Evolutionary conservation across 208 protist species (phyloP), one percentile per base, ranked within the genome.

Genomic region (Trypanosoma scelopori): DNA sequence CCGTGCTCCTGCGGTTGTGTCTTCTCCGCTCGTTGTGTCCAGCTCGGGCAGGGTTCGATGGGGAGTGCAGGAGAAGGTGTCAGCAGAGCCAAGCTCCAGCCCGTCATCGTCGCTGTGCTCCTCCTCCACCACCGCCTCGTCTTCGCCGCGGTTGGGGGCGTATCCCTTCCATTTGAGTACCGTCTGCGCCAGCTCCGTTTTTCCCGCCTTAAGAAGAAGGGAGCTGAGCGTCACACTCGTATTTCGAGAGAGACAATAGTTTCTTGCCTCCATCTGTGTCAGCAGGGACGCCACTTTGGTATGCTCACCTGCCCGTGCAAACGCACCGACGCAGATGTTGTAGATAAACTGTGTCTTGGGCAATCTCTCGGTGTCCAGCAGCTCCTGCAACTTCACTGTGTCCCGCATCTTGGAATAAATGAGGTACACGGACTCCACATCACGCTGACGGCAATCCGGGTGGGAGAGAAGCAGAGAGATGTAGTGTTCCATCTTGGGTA

Each of bases 201-300:
- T 96, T 1, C 91, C 91, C 0, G 87, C 85, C 65, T 94, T 96
- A 18, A 96, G 73, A n/a, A 96, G 71, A 48, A 96, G 73, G 39
- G 85, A 86, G 52, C 91, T 96, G 13, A 96, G 72, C n/a, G 80
- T 84, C 5, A 96, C 74, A 60, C 85, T 92, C n/a, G 91, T 93
- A 73, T 76, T 89, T 43, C 84, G 82, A 20, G 67, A 82, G n/a
- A 96, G 78, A 5, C 62, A 69, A 43, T 84, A 91, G 23, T 79
- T 78, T 45, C 78, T 75, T 43, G 74, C 76, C 64, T 94, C 85
- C 91, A 96, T 96, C 59, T 88, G 74, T 5, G 74, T 79, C 32
- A 96, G 64, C 11, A 96, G 73, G 20, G 69, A 78, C 15, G 87
- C 80, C 20, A 96, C 91, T 61, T 94, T 94, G 5, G 69, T 76